Evolutionary conservation across 768 basidiomycete species (phyloP), one percentile per base, ranked within the genome.

Genomic region (Termitomyces bulborhizus): DNA sequence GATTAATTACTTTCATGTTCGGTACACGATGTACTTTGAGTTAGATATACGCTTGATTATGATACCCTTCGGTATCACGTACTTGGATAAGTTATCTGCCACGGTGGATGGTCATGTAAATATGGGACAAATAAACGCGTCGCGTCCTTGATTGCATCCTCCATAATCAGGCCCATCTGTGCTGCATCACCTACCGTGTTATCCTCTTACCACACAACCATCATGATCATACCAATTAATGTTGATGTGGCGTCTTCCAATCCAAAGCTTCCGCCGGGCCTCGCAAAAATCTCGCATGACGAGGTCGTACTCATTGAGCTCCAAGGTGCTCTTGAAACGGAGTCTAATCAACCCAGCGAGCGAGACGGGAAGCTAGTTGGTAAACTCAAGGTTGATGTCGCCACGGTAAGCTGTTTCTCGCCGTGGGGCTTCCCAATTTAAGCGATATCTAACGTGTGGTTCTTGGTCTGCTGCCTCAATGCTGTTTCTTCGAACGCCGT

Each of bases 261-360:
- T n/a, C 65, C 68, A 3, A 80, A 78, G 61, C 77, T 91, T 4
- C 84, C 88, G 0, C 76, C 85, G 1, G 72, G 77, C 0, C 74
- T 96, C 13, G 86, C 85, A 1, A 78, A 79, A 54, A 79, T 95
- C 42, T 91, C 90, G 15, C 77, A 88, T 59, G 84, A 86, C 42
- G 90, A 93, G 64, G 66, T 93, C 13, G 83, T 93, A 41, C 73
- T 98, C 4, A 80, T 98, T 51, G 94, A 98, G 63, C 75, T 97
- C 4, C 95, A 98, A 68, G 94, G 94, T 49, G 74, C 77, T 48
- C 77, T 97, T 37, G 84, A 88, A 44, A 84, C 88, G 32, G 87
- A 90, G 53, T 81, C 70, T 43, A 67, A 65, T 8, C 68, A 76
- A 34, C 70, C 70, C 44, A 68, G 76, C 8, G 79, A 85, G 60